Base-by-base conservation (phyloP, 225 moss, liverwort and hornwort species). In the Pseudoscleropodium purum region DNA sequence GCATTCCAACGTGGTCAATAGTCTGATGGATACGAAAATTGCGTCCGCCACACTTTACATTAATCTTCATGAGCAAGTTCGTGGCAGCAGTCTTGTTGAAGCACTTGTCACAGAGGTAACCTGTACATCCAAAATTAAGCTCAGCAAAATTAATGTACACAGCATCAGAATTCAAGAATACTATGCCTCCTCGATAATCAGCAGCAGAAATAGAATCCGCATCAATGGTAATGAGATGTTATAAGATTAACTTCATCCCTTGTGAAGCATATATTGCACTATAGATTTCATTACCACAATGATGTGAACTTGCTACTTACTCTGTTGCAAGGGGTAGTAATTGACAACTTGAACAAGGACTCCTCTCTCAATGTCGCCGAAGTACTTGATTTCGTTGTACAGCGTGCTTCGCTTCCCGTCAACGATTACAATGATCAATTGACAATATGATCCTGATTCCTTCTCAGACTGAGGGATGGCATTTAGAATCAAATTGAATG, bases 61-160 rank as follows among this genome's bases (percentile, higher is more conserved):
- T 94, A 60, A 92, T 91, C 84, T 94, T 94, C 94, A 94, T 91
- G 7, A 94, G 88, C 81, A 94, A 87, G 24, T 92, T 94, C 7
- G 94, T 92, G 23, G 91, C 87, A 45, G 69, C 69, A 37, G 89
- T 85, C 82, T 92, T 92, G 76, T 92, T 92, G 87, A 91, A 92
- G 76, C 77, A 89, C 69, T 91, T 92, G 80, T 89, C 84, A 85
- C 70, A 89, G 16, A 92, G 68, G 45, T 92, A 91, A 82, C 76
- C 91, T 91, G 25, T 60, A 49, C 83, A 72, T 7, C 36, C 68
- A 60, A 84, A 80, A 29, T 15, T 12, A 57, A 60, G 36, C 26
- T 81, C 36, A 92, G 18, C 6, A 73, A 62, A 56, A 43, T 9
- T 9, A 57, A 54, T 15, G 20, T 76, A 77, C 51, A 33, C 11